These are phyloP conservation scores for Sordaria brevicollis DNA, from an alignment of 495 filamentous ascomycete genomes.

Conservation along the genomic window DNA sequence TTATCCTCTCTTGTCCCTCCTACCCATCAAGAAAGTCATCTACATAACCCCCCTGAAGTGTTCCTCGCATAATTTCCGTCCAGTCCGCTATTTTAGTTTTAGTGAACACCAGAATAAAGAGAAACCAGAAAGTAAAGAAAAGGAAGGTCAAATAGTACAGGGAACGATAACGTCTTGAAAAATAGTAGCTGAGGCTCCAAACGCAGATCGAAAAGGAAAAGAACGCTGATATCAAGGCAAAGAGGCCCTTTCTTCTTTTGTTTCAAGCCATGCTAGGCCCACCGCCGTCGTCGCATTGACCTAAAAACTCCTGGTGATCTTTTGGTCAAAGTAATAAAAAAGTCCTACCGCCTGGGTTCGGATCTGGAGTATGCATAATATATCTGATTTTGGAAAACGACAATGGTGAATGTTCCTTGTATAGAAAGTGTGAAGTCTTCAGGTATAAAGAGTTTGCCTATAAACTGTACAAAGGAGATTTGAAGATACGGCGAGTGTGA, in stretches of 20 bases:
- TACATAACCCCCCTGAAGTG: no score
- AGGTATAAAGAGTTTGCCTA: not conserved
- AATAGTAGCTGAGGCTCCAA: no score
- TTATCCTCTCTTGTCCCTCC: not conserved
- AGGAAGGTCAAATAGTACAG: no score
- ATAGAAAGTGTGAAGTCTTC: not conserved
- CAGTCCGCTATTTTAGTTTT: no score
- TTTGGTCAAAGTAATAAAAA: not conserved
- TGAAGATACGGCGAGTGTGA: not conserved
- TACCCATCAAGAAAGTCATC: no score
- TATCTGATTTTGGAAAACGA: not conserved
- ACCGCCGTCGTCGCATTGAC: not conserved
- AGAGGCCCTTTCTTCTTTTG: not conserved
- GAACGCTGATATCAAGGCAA: not conserved
- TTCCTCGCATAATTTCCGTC: no score
- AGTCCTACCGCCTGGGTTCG: not conserved
- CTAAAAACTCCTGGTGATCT: not conserved
- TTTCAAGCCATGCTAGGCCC: not conserved
- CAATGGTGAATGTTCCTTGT: not conserved
- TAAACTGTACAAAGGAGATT: not conserved
- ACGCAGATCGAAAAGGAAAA: not conserved
- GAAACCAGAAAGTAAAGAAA: no score
- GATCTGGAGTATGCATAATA: not conserved
- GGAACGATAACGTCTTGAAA: no score
- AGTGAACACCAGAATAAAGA: no score